These are phyloP conservation scores for Leucosporidium creatinivorum DNA, from an alignment of 768 basidiomycete genomes.

Conservation along the genomic window DNA sequence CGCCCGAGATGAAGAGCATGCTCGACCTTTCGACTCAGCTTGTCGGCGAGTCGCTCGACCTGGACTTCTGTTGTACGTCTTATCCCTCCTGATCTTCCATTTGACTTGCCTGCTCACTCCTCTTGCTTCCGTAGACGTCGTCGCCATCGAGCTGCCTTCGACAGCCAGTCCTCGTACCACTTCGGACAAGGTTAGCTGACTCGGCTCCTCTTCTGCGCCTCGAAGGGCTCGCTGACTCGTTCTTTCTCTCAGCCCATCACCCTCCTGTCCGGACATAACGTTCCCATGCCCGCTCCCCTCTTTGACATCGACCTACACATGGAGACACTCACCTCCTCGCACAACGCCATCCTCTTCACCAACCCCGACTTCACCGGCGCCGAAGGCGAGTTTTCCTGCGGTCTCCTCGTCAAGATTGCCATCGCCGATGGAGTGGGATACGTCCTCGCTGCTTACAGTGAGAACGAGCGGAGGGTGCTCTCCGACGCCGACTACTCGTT, in stretches of 20 bases:
- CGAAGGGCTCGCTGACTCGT: neutral
- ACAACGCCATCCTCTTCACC: slow-evolving; percentile 11
- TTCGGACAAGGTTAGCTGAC: neutral
- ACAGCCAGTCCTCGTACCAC: too few species aligned
- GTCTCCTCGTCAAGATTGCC: slow-evolving; percentile 16
- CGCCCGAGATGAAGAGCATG: slow-evolving; percentile 6
- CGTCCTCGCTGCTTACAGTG: slow-evolving; percentile 19
- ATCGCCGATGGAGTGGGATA: slow-evolving; percentile 8
- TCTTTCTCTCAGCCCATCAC: neutral
- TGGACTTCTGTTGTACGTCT: slow-evolving; percentile 14
- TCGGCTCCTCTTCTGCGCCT: neutral
- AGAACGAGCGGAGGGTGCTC: slow-evolving; percentile 18
- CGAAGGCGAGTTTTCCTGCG: slow-evolving; percentile 16
- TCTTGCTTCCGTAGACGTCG: neutral
- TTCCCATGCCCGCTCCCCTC: slow-evolving; percentile 15
- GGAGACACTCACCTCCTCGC: neutral
- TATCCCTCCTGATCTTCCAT: neutral
- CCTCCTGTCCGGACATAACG: slow-evolving; percentile 17
- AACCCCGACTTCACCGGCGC: neutral
- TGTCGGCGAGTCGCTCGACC: slow-evolving; percentile 24
- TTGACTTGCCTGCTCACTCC: neutral
- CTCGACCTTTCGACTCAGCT: slow-evolving; percentile 31
- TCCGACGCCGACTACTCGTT: slow-evolving; percentile 23
- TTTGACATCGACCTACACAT: slow-evolving; percentile 17
- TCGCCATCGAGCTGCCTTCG: slow-evolving; percentile 15